Percentiles rank a stretch among this genome's conserved stretches.
phyloP scores from a whole-genome alignment of 1,284 basidiomycete species.

The Leccinum solheimii region DNA sequence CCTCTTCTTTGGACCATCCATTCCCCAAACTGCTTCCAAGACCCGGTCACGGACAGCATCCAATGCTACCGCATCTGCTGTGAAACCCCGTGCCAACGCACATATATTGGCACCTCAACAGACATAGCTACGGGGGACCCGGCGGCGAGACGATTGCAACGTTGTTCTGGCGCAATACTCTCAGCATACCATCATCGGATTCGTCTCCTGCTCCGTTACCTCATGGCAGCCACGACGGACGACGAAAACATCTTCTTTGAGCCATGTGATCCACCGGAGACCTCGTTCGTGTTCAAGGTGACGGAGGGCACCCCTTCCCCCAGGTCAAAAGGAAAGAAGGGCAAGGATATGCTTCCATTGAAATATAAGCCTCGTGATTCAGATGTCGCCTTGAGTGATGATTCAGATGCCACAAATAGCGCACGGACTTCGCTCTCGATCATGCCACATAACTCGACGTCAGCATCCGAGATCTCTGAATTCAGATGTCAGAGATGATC shows the following conservation, averaged over 20 bases:
- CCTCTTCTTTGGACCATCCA: slow-evolving; percentile 70
- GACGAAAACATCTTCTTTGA: slow-evolving; percentile 65
- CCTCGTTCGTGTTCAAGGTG: slow-evolving; percentile 58
- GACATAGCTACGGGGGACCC: slow-evolving; percentile 61
- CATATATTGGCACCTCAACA: slow-evolving; percentile 42
- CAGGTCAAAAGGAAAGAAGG: slow-evolving; percentile 42
- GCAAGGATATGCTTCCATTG: slow-evolving; percentile 47
- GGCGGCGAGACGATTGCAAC: slow-evolving; percentile 24
- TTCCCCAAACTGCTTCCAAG: slow-evolving; percentile 38
- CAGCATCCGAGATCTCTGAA: slow-evolving; percentile 39
- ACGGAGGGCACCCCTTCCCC: slow-evolving; percentile 60
- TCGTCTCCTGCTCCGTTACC: slow-evolving; percentile 45
- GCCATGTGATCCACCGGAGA: slow-evolving; percentile 38
- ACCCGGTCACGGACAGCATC: slow-evolving; percentile 27
- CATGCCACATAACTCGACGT: slow-evolving; percentile 56
- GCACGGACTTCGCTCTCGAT: slow-evolving; percentile 38
- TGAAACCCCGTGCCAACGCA: slow-evolving; percentile 8
- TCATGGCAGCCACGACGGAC: slow-evolving; percentile 34
- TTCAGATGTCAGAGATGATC: too few relatives aligned
- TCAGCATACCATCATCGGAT: slow-evolving; percentile 45
- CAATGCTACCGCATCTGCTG: slow-evolving; percentile 11
- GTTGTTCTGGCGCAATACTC: slow-evolving; percentile 47
- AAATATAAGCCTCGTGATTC: slow-evolving; percentile 75
- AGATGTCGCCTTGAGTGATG: slow-evolving; percentile 60
- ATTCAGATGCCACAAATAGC: slow-evolving; percentile 45